phyloP scores from a whole-genome alignment of 2,329 filamentous ascomycete genomes.

The Penicillium hordei region DNA sequence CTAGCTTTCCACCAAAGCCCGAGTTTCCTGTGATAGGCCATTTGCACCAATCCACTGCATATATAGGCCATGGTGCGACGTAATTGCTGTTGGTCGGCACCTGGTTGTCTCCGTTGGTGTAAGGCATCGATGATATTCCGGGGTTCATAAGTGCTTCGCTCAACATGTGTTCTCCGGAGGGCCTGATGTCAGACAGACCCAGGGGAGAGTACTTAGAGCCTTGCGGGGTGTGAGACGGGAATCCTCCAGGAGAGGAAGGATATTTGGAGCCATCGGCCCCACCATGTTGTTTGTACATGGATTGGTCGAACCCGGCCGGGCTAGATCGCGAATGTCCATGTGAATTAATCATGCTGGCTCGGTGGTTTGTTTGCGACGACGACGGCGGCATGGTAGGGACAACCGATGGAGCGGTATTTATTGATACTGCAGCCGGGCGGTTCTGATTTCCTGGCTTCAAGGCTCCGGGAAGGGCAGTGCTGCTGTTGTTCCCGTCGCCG shows the following conservation, averaged over 20 bases:
- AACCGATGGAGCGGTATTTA: slow-evolving; percentile 59
- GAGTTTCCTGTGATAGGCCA: slow-evolving; percentile 73
- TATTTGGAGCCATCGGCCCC: slow-evolving; percentile 68
- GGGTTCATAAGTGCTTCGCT: slow-evolving; percentile 67
- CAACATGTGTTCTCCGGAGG: slow-evolving; percentile 77
- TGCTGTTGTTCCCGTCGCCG: slow-evolving; percentile 39
- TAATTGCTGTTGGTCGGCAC: slow-evolving; percentile 82
- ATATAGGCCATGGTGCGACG: slow-evolving; percentile 89
- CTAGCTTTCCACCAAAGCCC: slow-evolving; percentile 80
- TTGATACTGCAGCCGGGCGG: slow-evolving; percentile 54
- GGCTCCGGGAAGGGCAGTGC: slow-evolving; percentile 56
- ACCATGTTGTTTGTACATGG: slow-evolving; percentile 63
- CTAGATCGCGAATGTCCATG: slow-evolving; percentile 85
- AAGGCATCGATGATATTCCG: slow-evolving; percentile 50
- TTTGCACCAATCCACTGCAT: slow-evolving; percentile 99
- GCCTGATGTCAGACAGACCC: slow-evolving; percentile 87
- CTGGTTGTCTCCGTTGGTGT: slow-evolving; percentile 63
- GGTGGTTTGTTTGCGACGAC: slow-evolving; percentile 54
- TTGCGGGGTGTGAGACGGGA: slow-evolving; percentile 53
- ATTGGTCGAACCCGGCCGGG: slow-evolving; percentile 62
- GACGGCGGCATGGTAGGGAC: slow-evolving; percentile 57
- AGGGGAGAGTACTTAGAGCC: slow-evolving; percentile 78
- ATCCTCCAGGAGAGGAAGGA: slow-evolving; percentile 50
- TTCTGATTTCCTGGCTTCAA: slow-evolving; percentile 57
- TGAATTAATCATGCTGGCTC: slow-evolving; percentile 62